Conservation (phyloP, 2,329 filamentous ascomycete genomes). For the Colletotrichum caudatum region DNA sequence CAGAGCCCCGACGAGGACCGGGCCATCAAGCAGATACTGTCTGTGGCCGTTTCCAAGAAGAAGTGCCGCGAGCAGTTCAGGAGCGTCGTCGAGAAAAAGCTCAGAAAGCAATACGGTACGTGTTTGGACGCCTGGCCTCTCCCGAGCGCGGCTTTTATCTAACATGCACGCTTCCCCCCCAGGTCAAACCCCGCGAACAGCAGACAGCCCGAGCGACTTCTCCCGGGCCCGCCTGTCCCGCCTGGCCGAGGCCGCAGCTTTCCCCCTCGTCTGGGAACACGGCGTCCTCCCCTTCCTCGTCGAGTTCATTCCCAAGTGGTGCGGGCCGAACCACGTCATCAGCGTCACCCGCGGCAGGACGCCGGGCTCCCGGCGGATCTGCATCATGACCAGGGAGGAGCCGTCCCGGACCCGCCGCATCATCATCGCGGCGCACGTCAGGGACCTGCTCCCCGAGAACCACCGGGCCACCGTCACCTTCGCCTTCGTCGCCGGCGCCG, state of each 20-base stretch:
- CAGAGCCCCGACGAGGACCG: slow-evolving; percentile 43
- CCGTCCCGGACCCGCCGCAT: slow-evolving; percentile 54
- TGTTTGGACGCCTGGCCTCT: neutral
- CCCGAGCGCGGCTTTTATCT: neutral
- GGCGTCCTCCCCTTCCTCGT: slow-evolving; percentile 57
- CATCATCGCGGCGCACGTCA: slow-evolving; percentile 55
- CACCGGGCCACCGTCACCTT: slow-evolving; percentile 51
- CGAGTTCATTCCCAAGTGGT: slow-evolving; percentile 57
- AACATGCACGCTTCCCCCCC: slow-evolving; percentile 9
- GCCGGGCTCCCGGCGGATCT: slow-evolving; percentile 52
- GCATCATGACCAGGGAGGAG: slow-evolving; percentile 54
- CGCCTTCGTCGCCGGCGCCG: slow-evolving; percentile 53
- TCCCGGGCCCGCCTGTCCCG: slow-evolving; percentile 46
- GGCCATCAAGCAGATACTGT: slow-evolving; percentile 43
- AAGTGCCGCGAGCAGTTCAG: slow-evolving; percentile 53
- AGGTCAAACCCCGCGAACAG: slow-evolving; percentile 47
- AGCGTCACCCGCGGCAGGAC: slow-evolving; percentile 54
- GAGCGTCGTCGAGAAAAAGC: slow-evolving; percentile 51
- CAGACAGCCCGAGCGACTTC: slow-evolving; percentile 50
- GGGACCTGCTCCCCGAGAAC: slow-evolving; percentile 55
- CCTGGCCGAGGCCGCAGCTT: slow-evolving; percentile 52
- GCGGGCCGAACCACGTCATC: slow-evolving; percentile 55
- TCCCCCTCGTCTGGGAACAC: slow-evolving; percentile 58
- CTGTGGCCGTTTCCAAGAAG: slow-evolving; percentile 51
- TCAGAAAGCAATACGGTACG: slow-evolving; percentile 47